Base-by-base conservation (phyloP, 768 basidiomycete genomes). In the Mycena alexandri region DNA sequence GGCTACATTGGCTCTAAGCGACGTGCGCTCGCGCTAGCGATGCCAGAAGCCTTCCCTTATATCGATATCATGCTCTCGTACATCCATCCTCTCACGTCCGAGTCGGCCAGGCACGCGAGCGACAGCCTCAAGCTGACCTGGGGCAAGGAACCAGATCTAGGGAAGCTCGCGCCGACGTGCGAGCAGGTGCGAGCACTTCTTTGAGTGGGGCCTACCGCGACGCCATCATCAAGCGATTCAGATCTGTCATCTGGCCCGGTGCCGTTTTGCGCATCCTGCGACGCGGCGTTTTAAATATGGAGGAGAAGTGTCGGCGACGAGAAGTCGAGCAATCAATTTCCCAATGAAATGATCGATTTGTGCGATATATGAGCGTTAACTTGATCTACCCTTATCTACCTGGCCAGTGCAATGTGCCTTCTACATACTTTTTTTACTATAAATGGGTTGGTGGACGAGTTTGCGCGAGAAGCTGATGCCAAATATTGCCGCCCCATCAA, bases 131-230 rank as follows among this genome's bases (percentile, higher is more conserved):
- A 72, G 65, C 75, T 84, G 29, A 84, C 80, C 0, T 86, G 85
- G 81, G 75, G 82, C 2, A 84, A 80, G 62, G 92, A 94, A 66
- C 91, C 92, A 0, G 88, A 91, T 71, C 79, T 94, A 1, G 86
- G 85, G 17, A 87, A 86, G 59, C 85, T 96, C 17, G 95, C 96
- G 0, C 86, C 81, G 11, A 83, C 90, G n/a, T n/a, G n/a, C n/a
- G n/a, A n/a, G n/a, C n/a, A n/a, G n/a, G 4, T 96, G 95, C 80
- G 96, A 98, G 77, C 83, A 90, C 52, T 92, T 90, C 75, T 97
- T 97, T 68, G 95, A 96, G 75, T 97, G 95, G 95, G 95, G 95
- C n/a, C 0, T 90, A 93, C 55, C 90, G 85, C 72, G 91, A 94
- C 53, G 83, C 89, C 3, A 93, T 97, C 62, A 85, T 93, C 70